Evolutionary conservation across 352 stramenopile genomes (phyloP).

Genomic region (Aphanomyces cochlioides): DNA sequence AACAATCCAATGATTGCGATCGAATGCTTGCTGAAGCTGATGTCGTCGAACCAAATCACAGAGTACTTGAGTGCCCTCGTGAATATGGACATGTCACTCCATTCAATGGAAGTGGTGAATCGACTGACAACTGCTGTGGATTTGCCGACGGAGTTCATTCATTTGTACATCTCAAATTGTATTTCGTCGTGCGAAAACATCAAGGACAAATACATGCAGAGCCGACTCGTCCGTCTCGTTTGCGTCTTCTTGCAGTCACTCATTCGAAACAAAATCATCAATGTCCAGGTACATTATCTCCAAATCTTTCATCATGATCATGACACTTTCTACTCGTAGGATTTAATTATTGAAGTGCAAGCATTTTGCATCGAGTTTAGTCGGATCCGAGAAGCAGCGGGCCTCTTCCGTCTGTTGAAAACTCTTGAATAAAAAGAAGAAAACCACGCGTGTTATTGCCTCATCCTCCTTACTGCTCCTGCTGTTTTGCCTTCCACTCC

Average conservation of each 20-base stretch:
- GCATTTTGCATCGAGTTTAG: conserved; percentile 99
- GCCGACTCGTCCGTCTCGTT: conserved; percentile 95
- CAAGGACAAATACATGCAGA: conserved; percentile 98
- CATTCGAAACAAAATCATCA: conserved; percentile 98
- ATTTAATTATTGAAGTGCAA: conserved; percentile 98
- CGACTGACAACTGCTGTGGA: conserved; percentile 88
- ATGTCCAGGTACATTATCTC: conserved; percentile 85
- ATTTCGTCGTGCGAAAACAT: conserved; percentile 98
- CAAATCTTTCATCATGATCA: conserved; percentile 30
- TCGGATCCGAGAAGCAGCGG: conserved; percentile 94
- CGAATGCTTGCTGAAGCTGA: conserved; percentile 92
- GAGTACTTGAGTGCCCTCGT: conserved; percentile 96
- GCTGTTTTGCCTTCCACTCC: conserved; percentile 22
- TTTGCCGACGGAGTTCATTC: conserved; percentile 96
- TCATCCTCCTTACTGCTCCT: background rate
- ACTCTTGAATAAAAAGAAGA: conserved; percentile 83
- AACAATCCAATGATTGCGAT: conserved; percentile 98
- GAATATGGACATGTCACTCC: conserved; percentile 98
- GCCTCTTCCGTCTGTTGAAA: conserved; percentile 97
- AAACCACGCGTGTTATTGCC: conserved; percentile 11
- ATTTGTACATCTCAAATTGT: conserved; percentile 98
- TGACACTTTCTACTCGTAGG: conserved; percentile 36
- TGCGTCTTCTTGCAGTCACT: conserved; percentile 98
- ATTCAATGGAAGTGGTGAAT: conserved; percentile 98
- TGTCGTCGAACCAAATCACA: conserved; percentile 89